A percentile compares a stretch with the other conserved stretches of the same genome.
phyloP scores from a whole-genome alignment of 2,329 filamentous ascomycete genomes.

The Arthrobotrys conoides region DNA sequence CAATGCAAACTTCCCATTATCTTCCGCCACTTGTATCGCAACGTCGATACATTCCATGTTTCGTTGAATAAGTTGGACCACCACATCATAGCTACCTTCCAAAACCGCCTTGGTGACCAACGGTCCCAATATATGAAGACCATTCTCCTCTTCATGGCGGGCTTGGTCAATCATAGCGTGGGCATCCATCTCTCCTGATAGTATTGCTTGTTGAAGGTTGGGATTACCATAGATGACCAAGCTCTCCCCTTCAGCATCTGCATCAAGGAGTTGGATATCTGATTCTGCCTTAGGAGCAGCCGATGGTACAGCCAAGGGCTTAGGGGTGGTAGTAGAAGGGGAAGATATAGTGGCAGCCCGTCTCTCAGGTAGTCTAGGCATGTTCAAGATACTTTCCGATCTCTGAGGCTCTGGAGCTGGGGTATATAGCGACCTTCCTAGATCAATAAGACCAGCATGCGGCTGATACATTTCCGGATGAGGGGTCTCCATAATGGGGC shows the following conservation, averaged over 20 bases:
- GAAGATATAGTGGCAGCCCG: constrained; percentile 37
- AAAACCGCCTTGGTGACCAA: constrained; percentile 38
- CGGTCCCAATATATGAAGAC: constrained; percentile 31
- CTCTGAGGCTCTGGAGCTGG: constrained; percentile 28
- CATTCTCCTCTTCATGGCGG: constrained; percentile 37
- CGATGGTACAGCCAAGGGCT: constrained; percentile 6
- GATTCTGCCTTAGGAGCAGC: background rate
- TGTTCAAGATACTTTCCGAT: constrained; percentile 54
- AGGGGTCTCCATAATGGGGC: constrained; percentile 36
- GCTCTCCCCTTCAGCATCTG: constrained; percentile 21
- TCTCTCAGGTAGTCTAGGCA: constrained; percentile 42
- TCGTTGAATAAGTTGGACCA: constrained; percentile 44
- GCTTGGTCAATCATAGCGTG: constrained; percentile 42
- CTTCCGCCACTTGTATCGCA: constrained; percentile 41
- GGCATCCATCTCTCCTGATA: constrained; percentile 39
- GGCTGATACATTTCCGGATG: constrained; percentile 51
- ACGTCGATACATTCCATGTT: constrained; percentile 57
- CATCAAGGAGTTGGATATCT: constrained; percentile 45
- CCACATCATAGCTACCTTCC: constrained; percentile 48
- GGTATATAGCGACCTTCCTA: constrained; percentile 55
- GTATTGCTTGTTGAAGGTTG: constrained; percentile 41
- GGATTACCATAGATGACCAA: constrained; percentile 51
- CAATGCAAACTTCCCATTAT: constrained; percentile 49
- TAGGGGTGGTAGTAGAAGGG: background rate
- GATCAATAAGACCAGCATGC: constrained; percentile 46